Evolutionary conservation across 495 filamentous ascomycete genomes (phyloP).

Genomic region (Aspergillus nanangensis): DNA sequence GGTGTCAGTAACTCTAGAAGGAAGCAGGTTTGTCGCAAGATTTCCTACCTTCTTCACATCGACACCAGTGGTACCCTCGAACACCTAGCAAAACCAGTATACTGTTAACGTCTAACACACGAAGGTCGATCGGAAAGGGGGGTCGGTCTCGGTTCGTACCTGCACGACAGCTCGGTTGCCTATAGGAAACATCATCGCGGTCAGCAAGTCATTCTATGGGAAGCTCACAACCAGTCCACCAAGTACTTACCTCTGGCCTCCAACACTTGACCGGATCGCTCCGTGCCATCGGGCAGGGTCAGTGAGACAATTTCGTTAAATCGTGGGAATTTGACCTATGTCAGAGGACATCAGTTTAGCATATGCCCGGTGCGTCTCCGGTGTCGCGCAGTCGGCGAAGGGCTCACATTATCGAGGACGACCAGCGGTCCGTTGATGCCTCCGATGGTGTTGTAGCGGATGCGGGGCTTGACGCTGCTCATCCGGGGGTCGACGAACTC

Average conservation of each 20-base stretch:
- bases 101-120: constrained; percentile 18
- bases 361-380: not conserved
- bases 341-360: not conserved
- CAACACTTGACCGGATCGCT: constrained; percentile 91
- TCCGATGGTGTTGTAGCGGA: constrained; percentile 97
- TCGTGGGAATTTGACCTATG: constrained; percentile 89
- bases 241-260: constrained; percentile 78
- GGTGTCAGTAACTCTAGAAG: constrained; percentile 17
- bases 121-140: not conserved
- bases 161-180: constrained; percentile 90
- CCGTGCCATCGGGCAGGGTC: constrained; percentile 90
- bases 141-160: constrained; percentile 39
- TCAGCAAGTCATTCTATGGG: constrained; percentile 8
- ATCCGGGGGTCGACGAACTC: constrained; percentile 70
- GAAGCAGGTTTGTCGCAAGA: not conserved
- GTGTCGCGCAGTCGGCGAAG: not conserved
- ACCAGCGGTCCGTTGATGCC: constrained; percentile 98
- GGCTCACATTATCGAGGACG: constrained; percentile 84
- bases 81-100: constrained; percentile 59
- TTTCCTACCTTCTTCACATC: constrained; percentile 89
- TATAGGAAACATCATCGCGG: constrained; percentile 24
- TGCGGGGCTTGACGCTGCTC: constrained; percentile 74
- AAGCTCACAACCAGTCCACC: not conserved
- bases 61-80: constrained; percentile 94
- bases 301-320: constrained; percentile 98